Conservation (phyloP, 23 red algal genomes). For the Gracilaria domingensis region DNA sequence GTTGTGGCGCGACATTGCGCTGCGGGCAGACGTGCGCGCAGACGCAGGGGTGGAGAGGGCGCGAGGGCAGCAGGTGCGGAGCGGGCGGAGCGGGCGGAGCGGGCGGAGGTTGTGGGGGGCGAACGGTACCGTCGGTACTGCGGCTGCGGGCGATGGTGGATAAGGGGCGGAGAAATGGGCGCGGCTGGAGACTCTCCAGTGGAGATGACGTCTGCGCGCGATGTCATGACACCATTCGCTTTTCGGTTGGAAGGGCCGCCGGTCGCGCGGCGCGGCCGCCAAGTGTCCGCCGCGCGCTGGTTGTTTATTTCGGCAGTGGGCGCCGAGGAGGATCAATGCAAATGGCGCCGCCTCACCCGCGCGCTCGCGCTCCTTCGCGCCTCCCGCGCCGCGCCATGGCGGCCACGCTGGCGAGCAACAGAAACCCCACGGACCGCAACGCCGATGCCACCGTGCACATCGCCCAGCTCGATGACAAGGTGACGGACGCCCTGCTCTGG, state of each 20-base stretch:
- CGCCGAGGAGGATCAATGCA: neutral
- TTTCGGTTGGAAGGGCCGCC: slow-evolving; percentile 23
- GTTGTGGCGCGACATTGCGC: slow-evolving; percentile 52
- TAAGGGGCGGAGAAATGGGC: neutral
- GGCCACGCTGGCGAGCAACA: slow-evolving; percentile 38
- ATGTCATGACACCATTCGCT: slow-evolving; percentile 2
- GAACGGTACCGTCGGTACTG: neutral
- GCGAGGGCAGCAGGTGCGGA: no score
- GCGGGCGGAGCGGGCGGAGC: neutral
- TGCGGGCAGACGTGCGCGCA: neutral
- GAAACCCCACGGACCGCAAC: slow-evolving; percentile 78
- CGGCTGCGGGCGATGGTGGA: neutral
- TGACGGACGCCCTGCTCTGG: slow-evolving; percentile 81
- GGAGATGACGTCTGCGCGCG: neutral
- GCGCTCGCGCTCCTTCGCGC: no score
- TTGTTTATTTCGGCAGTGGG: neutral
- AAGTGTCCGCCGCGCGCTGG: neutral
- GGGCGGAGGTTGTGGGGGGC: neutral
- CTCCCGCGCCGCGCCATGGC: neutral
- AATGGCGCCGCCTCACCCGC: no score
- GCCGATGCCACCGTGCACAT: slow-evolving; percentile 89
- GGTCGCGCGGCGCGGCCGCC: neutral
- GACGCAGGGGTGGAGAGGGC: neutral
- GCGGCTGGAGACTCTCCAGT: neutral
- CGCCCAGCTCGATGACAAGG: slow-evolving; percentile 73